Evolutionary conservation across 2,329 filamentous ascomycete genomes (phyloP), one percentile per base, ranked within the genome.

Genomic region (Capronia americana): DNA sequence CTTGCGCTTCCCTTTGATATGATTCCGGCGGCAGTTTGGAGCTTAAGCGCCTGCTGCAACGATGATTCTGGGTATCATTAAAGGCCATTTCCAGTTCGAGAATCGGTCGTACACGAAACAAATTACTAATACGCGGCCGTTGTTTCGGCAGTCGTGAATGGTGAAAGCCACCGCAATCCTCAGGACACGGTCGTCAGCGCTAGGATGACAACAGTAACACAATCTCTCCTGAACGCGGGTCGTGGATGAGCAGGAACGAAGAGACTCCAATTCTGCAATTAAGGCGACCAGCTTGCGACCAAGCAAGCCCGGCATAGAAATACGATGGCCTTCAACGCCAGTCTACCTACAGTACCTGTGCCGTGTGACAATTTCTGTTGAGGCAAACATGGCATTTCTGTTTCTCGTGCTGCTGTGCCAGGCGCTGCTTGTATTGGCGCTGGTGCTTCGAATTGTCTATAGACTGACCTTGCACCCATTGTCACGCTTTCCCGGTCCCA

Each of bases 401-500:
- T 48, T n/a, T 17, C 28, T 60, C 7, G 24, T 38, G 24, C 41
- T 60, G 17, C 41, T 50, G 12, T n/a, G 57, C 44, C 26, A 26
- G 11, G 57, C 41, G 17, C 17, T 63, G 32, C 14, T 38, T 11
- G 24, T 51, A 5, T 11, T 23, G 34, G 24, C 56, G 14, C 5
- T 57, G 24, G 26, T 61, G 28, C 26, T 63, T 30, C 61, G 48
- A 24, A 53, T 41, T 1, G 38, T 73, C n/a, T 74, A 75, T 57
- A 71, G 75, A 23, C 64, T 78, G 2, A 75, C 69, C 65, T 73
- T 77, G 48, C 72, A 74, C 66, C 77, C 77, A n/a, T 57, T 79
- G 12, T 72, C 76, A 17, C 72, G 73, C 12, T 73, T 78, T 48
- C 77, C 77, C 1, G 77, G 77, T 10, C 77, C 77, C 0, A 76